Base-by-base conservation (phyloP, 768 basidiomycete genomes). In the Trametes cubensis region DNA sequence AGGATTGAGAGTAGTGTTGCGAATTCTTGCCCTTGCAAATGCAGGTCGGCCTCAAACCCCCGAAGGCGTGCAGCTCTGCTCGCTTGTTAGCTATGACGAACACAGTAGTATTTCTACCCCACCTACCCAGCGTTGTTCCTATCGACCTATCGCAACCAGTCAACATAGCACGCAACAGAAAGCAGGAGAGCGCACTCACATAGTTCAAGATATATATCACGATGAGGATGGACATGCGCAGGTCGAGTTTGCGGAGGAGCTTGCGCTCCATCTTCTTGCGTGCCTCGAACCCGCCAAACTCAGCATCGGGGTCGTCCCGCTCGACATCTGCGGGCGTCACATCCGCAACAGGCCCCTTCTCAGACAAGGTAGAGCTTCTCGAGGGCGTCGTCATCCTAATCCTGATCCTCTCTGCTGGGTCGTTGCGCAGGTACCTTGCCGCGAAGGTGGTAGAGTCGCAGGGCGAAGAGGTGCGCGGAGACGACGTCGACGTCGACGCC, bases 41-140 rank as follows among this genome's bases (percentile, higher is more conserved):
- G 76, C 45, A 92, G 76, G 72, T 91, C 89, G 53, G 79, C 75
- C 69, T 88, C 85, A 57, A 92, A 87, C 0, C 90, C 90, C 38
- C 83, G 80, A 48, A 90, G 76, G 47, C 90, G 81, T 25, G 89
- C 90, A 18, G 88, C 89, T 42, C 90, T 90, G 67, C 6, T 2
- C 11, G 15, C 6, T 5, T 15, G 18, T 46, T 20, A 53, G 25
- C 21, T 3, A 11, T 25, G 20, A 45, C 15, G 13, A 25, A 40
- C 18, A 6, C 30, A 28, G 15, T 21, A 30, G 20, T 7, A 26
- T 18, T 13, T 18, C 56, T 39, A 7, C 26, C 50, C 45, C 15
- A 7, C 34, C 10, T 73, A 89, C 87, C 82, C 78, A 40, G 80
- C 87, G 67, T 89, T 89, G 67, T 89, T 90, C 26, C 89, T 81